phyloP scores from a whole-genome alignment of 2,329 filamentous ascomycete genomes.

The Apiospora hydei region DNA sequence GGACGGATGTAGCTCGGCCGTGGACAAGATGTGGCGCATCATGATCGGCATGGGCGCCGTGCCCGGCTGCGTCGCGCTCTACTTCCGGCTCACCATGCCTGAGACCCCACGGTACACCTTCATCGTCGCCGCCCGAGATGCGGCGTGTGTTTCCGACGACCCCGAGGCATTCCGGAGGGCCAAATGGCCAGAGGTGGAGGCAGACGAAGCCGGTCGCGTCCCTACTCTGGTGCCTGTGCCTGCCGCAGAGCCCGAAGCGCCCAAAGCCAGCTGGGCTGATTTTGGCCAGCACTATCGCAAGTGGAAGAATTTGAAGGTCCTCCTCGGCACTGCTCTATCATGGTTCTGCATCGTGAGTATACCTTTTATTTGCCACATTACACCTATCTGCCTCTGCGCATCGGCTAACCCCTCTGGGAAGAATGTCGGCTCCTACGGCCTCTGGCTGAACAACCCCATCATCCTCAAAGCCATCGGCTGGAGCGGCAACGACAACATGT shows the following conservation, averaged over 20 bases:
- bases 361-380: not conserved
- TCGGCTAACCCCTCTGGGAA: not conserved
- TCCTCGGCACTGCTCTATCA: conserved; percentile 76
- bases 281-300: conserved; percentile 73
- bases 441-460: conserved; percentile 75
- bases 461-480: conserved; percentile 76
- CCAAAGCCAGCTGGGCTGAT: conserved; percentile 73
- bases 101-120: conserved; percentile 77
- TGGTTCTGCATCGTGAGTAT: conserved; percentile 68
- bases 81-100: conserved; percentile 78
- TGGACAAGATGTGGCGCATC: conserved; percentile 84
- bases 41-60: conserved; percentile 79
- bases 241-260: conserved; percentile 60
- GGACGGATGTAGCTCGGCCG: conserved; percentile 62
- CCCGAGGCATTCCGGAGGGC: conserved; percentile 73
- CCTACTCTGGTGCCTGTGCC: conserved; percentile 58
- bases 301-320: conserved; percentile 74
- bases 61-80: conserved; percentile 78
- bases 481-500: conserved; percentile 60
- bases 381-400: not conserved
- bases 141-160: conserved; percentile 73
- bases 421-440: conserved; percentile 63
- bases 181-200: conserved; percentile 59
- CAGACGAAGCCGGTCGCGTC: conserved; percentile 69
- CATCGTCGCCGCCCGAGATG: conserved; percentile 63